Percentiles rank a stretch among this genome's conserved stretches.
Conservation (phyloP, 805 yeast species). For the Starmerella asiatica region DNA sequence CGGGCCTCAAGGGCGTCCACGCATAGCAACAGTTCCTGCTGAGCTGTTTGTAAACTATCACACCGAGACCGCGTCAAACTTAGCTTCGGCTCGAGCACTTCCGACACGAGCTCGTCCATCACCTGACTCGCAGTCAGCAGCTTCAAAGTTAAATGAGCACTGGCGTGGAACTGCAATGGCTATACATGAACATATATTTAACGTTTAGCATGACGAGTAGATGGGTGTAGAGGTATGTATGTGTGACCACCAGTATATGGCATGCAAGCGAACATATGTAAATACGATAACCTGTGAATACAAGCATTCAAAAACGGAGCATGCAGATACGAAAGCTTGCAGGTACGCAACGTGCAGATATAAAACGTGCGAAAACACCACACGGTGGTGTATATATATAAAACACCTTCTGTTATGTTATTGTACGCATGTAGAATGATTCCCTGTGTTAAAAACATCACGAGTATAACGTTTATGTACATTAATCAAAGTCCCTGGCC, state of each 20-base stretch:
- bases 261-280: too few relatives aligned
- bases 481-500: not conserved
- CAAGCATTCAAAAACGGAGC: too few relatives aligned
- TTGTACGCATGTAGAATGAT: not conserved
- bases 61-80: slow-evolving; percentile 8
- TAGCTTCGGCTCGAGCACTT: slow-evolving; percentile 11
- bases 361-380: too few relatives aligned
- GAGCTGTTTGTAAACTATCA: slow-evolving; percentile 10
- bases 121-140: not conserved
- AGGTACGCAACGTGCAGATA: too few relatives aligned
- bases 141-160: too few relatives aligned
- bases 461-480: not conserved
- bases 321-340: too few relatives aligned
- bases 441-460: not conserved
- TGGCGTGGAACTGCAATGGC: too few relatives aligned
- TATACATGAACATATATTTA: too few relatives aligned
- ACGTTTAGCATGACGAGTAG: too few relatives aligned
- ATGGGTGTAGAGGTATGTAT: not conserved
- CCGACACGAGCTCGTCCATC: slow-evolving; percentile 13
- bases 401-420: not conserved
- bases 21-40: slow-evolving; percentile 7
- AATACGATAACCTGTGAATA: too few relatives aligned
- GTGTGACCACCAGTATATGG: too few relatives aligned
- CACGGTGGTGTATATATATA: too few relatives aligned
- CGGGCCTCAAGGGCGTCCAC: slow-evolving; percentile 10